These are phyloP conservation scores for Aciculoconidium aculeatum DNA, from an alignment of 805 yeast species.

Conservation along the genomic window DNA sequence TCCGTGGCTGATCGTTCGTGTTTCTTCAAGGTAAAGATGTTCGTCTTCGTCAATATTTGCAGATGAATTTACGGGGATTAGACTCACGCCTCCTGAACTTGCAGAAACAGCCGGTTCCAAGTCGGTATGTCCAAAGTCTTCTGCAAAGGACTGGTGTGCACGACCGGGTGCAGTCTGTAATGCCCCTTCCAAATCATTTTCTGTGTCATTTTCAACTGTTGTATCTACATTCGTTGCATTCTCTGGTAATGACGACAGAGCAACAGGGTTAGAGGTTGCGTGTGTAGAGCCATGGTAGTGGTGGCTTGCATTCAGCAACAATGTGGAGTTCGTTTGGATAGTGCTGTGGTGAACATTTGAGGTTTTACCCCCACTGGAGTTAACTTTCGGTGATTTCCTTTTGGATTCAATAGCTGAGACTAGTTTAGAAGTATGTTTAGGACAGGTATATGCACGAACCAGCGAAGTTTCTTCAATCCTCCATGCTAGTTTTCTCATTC, in stretches of 20 bases:
- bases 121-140: constrained; percentile 21
- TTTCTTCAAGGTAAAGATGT: constrained; percentile 61
- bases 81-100: neutral
- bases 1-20: constrained; percentile 67
- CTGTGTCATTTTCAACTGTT: constrained; percentile 9
- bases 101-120: constrained; percentile 1
- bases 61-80: constrained; percentile 13
- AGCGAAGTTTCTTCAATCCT: constrained; percentile 78
- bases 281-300: too few relatives aligned
- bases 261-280: too few relatives aligned
- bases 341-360: constrained; percentile 24
- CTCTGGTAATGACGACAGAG: too few relatives aligned
- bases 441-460: constrained; percentile 54
- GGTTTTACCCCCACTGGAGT: constrained; percentile 5
- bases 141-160: constrained; percentile 20
- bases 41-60: constrained; percentile 14
- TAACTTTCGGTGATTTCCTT: constrained; percentile 11
- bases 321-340: constrained; percentile 18
- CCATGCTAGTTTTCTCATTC: constrained; percentile 88
- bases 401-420: constrained; percentile 37
- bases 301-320: constrained; percentile 8
- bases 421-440: constrained; percentile 48
- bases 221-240: constrained; percentile 3
- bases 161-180: constrained; percentile 13
- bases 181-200: constrained; percentile 13